A percentile compares a stretch with the other conserved stretches of the same genome.
Evolutionary conservation across 2,329 filamentous ascomycete species (phyloP).

Genomic region (Aureobasidium sp.): DNA sequence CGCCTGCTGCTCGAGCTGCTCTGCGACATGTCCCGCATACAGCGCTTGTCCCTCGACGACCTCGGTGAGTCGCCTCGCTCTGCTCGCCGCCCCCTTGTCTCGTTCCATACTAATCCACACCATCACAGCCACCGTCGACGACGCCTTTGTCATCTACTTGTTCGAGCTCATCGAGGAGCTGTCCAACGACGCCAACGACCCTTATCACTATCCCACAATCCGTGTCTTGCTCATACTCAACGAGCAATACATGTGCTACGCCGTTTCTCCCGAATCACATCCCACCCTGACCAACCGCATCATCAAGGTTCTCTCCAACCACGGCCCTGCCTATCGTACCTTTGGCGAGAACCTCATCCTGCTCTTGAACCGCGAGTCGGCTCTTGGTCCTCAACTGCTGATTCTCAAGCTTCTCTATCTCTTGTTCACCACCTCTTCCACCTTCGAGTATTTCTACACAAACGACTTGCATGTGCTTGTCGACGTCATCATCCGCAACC

Average conservation of each 20-base stretch:
- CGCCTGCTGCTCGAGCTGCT: constrained; percentile 76
- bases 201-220: constrained; percentile 93
- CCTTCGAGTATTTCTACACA: constrained; percentile 97
- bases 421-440: constrained; percentile 82
- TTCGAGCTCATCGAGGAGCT: constrained; percentile 82
- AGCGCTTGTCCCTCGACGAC: constrained; percentile 69
- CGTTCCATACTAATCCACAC: not conserved
- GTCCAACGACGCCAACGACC: constrained; percentile 80
- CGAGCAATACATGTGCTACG: constrained; percentile 88
- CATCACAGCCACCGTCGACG: constrained; percentile 49
- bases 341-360: constrained; percentile 98
- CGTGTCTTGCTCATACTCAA: constrained; percentile 89
- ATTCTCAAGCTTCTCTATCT: constrained; percentile 94
- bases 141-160: constrained; percentile 74
- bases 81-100: not conserved
- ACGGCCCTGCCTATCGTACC: constrained; percentile 76
- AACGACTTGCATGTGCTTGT: constrained; percentile 91
- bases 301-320: constrained; percentile 76
- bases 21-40: constrained; percentile 94
- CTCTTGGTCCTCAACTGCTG: constrained; percentile 89
- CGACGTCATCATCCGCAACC: constrained; percentile 91
- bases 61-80: constrained; percentile 44
- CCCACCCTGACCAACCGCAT: constrained; percentile 74
- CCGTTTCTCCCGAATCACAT: constrained; percentile 26
- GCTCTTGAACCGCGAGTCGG: constrained; percentile 83